Evolutionary conservation across 768 basidiomycete species (phyloP), one percentile per base, ranked within the genome.

Genomic region (Lyophyllum semitale): DNA sequence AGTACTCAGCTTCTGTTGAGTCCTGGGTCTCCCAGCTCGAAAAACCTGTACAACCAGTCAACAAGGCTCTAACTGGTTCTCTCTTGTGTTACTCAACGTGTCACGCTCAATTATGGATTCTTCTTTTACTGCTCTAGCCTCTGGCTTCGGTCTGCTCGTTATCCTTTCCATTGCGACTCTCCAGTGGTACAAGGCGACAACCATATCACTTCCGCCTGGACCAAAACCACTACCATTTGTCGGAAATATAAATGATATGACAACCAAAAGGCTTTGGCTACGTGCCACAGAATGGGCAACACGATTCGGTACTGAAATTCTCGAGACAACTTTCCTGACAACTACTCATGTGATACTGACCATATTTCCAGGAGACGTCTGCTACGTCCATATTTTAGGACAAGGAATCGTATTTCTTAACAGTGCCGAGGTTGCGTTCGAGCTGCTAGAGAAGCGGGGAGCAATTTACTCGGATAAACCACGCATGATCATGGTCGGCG

Each of bases 401-500:
- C 59, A 55, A 40, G 55, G 58, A 37, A 52, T 70, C 22, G 61
- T 75, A 42, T 54, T 77, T 29, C 52, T 75, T 32, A 77, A 71
- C 55, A 70, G 66, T n/a, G 51, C 63, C 23, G 64, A 71, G 35
- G 65, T 68, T 20, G 69, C 68, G 7, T 63, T 66, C 23, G 74
- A 73, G 8, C 63, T 78, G 2, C 64, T 78, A 17, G 71, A 75
- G 25, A 71, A 71, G 41, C 66, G 73, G 4, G 45, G 73, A 1
- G 56, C 64, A 5, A 73, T 71, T 5, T 78, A 78, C 59, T 76
- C 77, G 5, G 67, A 66, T 58, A 54, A 58, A 17, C 50, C 57
- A 8, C 44, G 35, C n/a, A 26, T 59, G 5, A 57, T 51, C 17
- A 58, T 59, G 52, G 29, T 52, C 22, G 47, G 48, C 12, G 54